Conservation (phyloP, 345 rosid species). For the Clarkia xantiana region DNA sequence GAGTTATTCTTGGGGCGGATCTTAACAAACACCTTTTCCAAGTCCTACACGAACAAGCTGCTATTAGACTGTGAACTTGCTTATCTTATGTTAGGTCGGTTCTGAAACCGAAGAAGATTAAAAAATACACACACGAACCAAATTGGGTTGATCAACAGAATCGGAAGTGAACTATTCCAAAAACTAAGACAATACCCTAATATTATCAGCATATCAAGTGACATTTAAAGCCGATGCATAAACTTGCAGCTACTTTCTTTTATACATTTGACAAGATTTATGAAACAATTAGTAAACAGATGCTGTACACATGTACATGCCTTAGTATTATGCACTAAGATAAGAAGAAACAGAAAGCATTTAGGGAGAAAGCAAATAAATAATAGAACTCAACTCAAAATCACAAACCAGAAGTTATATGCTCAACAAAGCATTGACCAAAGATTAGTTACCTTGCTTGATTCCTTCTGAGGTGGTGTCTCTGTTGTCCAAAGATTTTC, state of each 20-base stretch:
- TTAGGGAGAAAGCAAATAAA: no score
- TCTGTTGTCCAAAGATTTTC: slow-evolving; percentile 47
- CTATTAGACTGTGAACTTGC: neutral
- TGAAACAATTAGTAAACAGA: no score
- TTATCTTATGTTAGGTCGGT: neutral
- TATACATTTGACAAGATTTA: no score
- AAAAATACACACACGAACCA: neutral
- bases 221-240: no score
- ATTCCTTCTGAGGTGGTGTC: slow-evolving; percentile 17
- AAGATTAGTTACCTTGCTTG: slow-evolving; percentile 25
- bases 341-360: no score
- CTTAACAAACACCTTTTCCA: slow-evolving; percentile 35
- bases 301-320: no score
- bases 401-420: neutral
- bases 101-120: neutral
- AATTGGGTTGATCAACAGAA: no score
- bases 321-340: no score
- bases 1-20: slow-evolving; percentile 51
- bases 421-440: neutral
- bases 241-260: no score
- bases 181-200: no score
- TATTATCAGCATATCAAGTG: no score
- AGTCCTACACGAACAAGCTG: slow-evolving; percentile 22
- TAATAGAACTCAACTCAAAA: neutral
- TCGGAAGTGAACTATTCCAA: no score